phyloP scores from a whole-genome alignment of 176 grass and related monocot genomes.

The Rhynchospora pubera region DNA sequence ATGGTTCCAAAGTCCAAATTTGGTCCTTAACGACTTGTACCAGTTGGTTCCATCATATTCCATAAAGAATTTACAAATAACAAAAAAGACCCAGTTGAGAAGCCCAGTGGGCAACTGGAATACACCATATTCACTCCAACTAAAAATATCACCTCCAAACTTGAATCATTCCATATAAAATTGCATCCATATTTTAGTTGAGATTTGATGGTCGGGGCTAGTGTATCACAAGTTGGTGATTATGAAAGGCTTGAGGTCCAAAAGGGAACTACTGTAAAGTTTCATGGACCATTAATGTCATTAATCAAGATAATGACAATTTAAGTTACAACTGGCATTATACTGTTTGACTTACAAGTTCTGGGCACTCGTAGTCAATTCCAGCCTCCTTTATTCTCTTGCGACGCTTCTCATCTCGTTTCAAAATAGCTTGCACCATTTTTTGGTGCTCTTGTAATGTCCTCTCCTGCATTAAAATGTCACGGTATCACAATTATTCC shows the following conservation, averaged over 20 bases:
- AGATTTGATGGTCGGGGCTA: neutral
- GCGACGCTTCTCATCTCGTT: slow-evolving; percentile 57
- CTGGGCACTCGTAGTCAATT: slow-evolving; percentile 75
- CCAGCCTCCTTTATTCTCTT: slow-evolving; percentile 75
- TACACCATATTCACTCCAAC: neutral
- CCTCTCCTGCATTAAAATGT: slow-evolving; percentile 48
- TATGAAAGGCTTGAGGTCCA: neutral
- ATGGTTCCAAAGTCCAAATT: neutral
- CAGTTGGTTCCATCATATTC: neutral
- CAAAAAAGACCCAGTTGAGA: neutral
- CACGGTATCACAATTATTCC: neutral
- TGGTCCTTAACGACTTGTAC: neutral
- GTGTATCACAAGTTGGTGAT: neutral
- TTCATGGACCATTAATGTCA: neutral
- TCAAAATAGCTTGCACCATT: slow-evolving; percentile 65
- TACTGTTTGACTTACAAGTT: slow-evolving; percentile 54
- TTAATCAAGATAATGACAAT: neutral
- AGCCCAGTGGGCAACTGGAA: neutral
- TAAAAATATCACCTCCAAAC: neutral
- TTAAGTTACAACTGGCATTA: neutral
- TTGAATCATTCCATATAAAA: neutral
- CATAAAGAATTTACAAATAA: neutral
- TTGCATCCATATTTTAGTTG: neutral
- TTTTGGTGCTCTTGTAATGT: slow-evolving; percentile 53
- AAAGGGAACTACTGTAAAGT: neutral